phyloP scores from a whole-genome alignment of 1,284 basidiomycete genomes.

The Cerrena zonata region DNA sequence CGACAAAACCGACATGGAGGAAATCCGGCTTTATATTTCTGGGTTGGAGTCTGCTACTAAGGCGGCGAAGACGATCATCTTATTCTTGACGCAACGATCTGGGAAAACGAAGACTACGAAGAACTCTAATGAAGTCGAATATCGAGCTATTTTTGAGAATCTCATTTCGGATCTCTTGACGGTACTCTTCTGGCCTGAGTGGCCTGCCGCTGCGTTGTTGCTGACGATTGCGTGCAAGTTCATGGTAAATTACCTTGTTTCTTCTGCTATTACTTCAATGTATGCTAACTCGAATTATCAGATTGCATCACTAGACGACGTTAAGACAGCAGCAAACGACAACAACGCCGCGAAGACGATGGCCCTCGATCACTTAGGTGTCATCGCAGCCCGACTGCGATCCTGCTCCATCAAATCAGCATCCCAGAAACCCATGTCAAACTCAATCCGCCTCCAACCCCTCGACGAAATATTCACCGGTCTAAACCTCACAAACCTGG shows the following conservation, averaged over 20 bases:
- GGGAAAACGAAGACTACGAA: slow-evolving; percentile 82
- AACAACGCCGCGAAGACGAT: slow-evolving; percentile 79
- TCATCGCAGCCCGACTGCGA: slow-evolving; percentile 81
- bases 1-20: slow-evolving; percentile 63
- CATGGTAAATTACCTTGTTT: slow-evolving; percentile 52
- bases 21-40: slow-evolving; percentile 59
- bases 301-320: slow-evolving; percentile 77
- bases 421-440: slow-evolving; percentile 25
- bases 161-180: slow-evolving; percentile 84
- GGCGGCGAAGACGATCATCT: slow-evolving; percentile 77
- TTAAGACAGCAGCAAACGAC: slow-evolving; percentile 69
- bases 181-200: slow-evolving; percentile 91
- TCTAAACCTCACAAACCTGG: slow-evolving; percentile 47
- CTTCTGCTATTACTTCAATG: neutral
- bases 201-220: slow-evolving; percentile 86
- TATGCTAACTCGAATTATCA: slow-evolving; percentile 22
- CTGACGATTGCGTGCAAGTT: slow-evolving; percentile 73
- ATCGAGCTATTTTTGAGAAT: slow-evolving; percentile 85
- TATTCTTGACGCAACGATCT: slow-evolving; percentile 82
- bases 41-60: slow-evolving; percentile 76
- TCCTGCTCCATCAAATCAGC: slow-evolving; percentile 44
- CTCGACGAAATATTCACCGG: slow-evolving; percentile 67
- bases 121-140: slow-evolving; percentile 84
- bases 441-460: slow-evolving; percentile 38
- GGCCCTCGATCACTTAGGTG: slow-evolving; percentile 87